Evolutionary conservation across 352 stramenopile species (phyloP), one percentile per base, ranked within the genome.

Genomic region (Pythium phragmitis): DNA sequence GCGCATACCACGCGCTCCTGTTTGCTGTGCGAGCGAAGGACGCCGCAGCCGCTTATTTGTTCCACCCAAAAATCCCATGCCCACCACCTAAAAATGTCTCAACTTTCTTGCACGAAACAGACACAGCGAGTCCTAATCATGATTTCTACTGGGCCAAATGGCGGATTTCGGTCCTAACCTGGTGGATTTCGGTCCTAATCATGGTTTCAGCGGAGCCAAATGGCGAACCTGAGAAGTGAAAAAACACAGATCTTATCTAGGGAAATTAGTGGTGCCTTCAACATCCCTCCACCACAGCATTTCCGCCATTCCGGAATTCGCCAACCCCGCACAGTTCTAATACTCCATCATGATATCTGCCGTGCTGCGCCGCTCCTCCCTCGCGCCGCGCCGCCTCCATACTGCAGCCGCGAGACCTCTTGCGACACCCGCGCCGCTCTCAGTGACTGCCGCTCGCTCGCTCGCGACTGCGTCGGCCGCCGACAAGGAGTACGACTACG

Each of bases 401-500:
- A 4, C 16, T 14, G 30, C 48, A 11, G 19, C 53, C 2, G 7
- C 34, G 28, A 41, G 42, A 30, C 43, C 23, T 13, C 41, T 53
- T 28, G 28, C 42, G 30, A 54, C 56, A 0, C 3, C 42, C 3
- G n/a, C 41, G 3, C 16, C 42, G 17, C 12, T 34, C 46, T 1
- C 1, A 19, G 42, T 12, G 9, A 19, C 33, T 16, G 36, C 34
- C 37, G 11, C n/a, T 0, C 48, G 48, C 34, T 41, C 54, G 45
- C 62, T 69, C 23, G 57, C 57, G 19, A 63, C 59, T 23, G 28
- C 45, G n/a, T 47, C 52, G 28, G 23, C 53, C 14, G 53, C 37
- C 21, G 51, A 53, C 34, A 65, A 63, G 34, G 79, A 88, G 60
- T 93, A 85, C 73, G 92, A 98, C 76, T 98, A 97, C 72, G 90